phyloP scores from a whole-genome alignment of 257 asterid genomes.

The Solanum piurae region DNA sequence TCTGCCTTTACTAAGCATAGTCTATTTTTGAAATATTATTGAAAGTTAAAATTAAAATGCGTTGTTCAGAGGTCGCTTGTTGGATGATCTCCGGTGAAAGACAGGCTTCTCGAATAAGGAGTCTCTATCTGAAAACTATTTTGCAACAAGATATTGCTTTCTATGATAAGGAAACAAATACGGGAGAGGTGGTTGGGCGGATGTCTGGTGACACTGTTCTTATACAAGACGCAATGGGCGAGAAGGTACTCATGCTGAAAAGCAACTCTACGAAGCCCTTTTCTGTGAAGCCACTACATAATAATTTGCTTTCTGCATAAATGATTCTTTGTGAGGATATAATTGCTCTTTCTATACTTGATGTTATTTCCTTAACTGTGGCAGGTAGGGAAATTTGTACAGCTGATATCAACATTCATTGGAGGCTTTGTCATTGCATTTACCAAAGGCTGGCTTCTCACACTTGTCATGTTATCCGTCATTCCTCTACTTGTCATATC shows the following conservation, averaged over 20 bases:
- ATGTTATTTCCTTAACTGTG: not conserved
- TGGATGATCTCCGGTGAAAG: conserved; percentile 97
- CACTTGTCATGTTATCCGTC: conserved; percentile 66
- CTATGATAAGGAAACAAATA: conserved; percentile 68
- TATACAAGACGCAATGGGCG: conserved; percentile 91
- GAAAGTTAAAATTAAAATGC: not conserved
- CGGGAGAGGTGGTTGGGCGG: conserved; percentile 79
- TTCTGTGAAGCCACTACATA: not conserved
- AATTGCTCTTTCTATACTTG: not conserved
- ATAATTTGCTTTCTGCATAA: not conserved
- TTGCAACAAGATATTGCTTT: conserved; percentile 71
- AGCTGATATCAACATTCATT: conserved; percentile 54
- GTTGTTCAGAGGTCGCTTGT: conserved; percentile 58
- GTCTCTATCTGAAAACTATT: conserved; percentile 55
- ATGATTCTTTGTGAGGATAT: not conserved
- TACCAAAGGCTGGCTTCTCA: conserved; percentile 74
- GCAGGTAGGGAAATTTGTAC: conserved; percentile 74
- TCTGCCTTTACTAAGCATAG: not conserved
- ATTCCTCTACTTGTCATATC: conserved; percentile 69
- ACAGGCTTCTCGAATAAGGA: conserved; percentile 70
- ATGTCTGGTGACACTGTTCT: conserved; percentile 96
- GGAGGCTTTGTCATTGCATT: conserved; percentile 77
- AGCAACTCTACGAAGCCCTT: not conserved
- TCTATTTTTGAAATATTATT: not conserved
- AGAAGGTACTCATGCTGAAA: conserved; percentile 37